Evolutionary conservation across 176 grass and related monocot species (phyloP), one percentile per base, ranked within the genome.

Genomic region (Cenchrus purpureus): DNA sequence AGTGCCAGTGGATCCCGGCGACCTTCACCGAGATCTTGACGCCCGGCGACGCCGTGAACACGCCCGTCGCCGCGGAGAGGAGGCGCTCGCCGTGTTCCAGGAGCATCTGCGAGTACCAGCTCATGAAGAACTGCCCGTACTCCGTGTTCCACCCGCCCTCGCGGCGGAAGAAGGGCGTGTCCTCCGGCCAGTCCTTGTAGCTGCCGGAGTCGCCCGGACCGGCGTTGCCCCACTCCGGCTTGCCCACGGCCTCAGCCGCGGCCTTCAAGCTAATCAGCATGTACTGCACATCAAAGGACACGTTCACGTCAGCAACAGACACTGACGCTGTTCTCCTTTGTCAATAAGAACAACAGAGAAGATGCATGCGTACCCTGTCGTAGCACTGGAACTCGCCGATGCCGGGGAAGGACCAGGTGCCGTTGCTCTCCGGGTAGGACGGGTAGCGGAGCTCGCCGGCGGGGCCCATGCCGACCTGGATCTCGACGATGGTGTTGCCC

Each of bases 401-500:
- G 65, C 90, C 94, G 0, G 88, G 94, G 71, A 97, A 94, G 56
- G 3, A 81, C 94, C 90, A 94, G 12, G 88, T 97, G 25, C 85
- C 92, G 22, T 94, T 57, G 73, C 48, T 68, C 84, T 94, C 92
- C 40, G 88, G 94, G 85, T 97, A 97, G 3, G 94, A 97, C 4
- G 94, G 94, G 92, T 94, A 97, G 11, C 94, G 86, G 34, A 97
- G 89, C 71, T 97, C 92, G 61, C 94, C 94, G 71, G 92, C 87
- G 0, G 94, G 94, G 5, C 94, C 94, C 92, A 97, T 88, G 66
- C 94, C 94, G 34, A 97, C 94, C 76, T 97, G 94, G 74, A 97
- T 90, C 50, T 97, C 94, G 71, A 92, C 60, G 74, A 97, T 88
- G 80, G 92, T 97, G 81, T 68, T 67, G 85, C 95, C 92, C 76